These are phyloP conservation scores for Fraxinus baroniana DNA, from an alignment of 305 asterid species.

Conservation along the genomic window DNA sequence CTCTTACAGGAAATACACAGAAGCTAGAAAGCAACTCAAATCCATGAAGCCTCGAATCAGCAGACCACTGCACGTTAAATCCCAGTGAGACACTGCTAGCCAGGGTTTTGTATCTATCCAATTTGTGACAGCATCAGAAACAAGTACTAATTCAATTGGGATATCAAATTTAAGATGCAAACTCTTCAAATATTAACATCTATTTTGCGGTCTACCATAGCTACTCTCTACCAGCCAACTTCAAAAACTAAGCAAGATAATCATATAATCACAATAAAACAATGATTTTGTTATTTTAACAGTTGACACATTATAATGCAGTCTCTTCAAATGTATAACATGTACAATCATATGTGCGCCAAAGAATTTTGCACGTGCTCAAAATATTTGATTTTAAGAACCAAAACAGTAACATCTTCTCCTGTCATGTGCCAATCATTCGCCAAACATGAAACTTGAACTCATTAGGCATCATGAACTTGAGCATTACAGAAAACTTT, in stretches of 20 bases:
- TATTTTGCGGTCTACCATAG: not conserved
- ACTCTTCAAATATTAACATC: not conserved
- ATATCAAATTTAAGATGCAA: not conserved
- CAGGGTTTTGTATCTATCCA: not conserved
- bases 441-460: not conserved
- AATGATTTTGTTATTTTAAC: not conserved
- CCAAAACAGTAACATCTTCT: not conserved
- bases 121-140: not conserved
- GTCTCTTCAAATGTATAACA: not conserved
- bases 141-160: not conserved
- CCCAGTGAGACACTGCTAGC: not conserved
- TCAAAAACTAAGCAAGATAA: not conserved
- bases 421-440: not conserved
- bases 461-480: constrained; percentile 25
- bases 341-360: not conserved
- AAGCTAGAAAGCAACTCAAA: not conserved
- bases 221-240: not conserved
- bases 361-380: not conserved
- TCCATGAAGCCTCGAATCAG: not conserved
- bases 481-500: constrained; percentile 15
- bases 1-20: not conserved
- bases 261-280: not conserved
- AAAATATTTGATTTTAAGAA: not conserved
- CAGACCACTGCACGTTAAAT: not conserved
- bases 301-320: not conserved